Evolutionary conservation across 805 yeast species (phyloP).

Genomic region (Lachancea waltii): DNA sequence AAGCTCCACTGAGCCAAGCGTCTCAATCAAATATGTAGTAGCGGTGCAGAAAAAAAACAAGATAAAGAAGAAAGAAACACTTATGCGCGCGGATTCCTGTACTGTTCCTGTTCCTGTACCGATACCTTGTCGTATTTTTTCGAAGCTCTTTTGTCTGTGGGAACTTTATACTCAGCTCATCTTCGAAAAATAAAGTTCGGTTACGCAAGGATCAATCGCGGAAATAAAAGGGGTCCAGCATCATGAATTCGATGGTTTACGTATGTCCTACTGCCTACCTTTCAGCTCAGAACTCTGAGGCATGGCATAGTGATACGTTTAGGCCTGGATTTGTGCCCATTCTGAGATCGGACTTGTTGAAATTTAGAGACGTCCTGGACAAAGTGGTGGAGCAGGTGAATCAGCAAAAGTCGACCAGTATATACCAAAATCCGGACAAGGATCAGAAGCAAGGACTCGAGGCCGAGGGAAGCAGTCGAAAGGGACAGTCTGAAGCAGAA

Average conservation of each 20-base stretch:
- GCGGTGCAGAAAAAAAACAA: background rate
- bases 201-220: background rate
- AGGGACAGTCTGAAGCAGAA: background rate
- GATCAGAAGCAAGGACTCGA: background rate
- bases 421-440: constrained; percentile 4
- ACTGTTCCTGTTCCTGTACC: background rate
- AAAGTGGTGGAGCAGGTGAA: constrained; percentile 4
- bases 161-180: background rate
- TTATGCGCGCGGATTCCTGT: too few species aligned
- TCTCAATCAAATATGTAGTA: too few species aligned
- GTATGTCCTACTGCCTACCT: constrained; percentile 26
- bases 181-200: background rate
- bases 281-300: constrained; percentile 10
- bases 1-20: too few species aligned
- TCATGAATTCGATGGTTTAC: constrained; percentile 22
- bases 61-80: background rate
- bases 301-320: constrained; percentile 21
- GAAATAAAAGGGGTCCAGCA: background rate
- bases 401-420: constrained; percentile 1
- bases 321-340: constrained; percentile 26
- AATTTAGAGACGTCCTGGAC: constrained; percentile 14
- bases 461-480: background rate
- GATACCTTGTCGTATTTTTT: background rate
- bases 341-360: constrained; percentile 20
- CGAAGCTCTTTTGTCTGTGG: background rate